phyloP scores from a whole-genome alignment of 768 basidiomycete genomes.

The Amanita subjunquillea region DNA sequence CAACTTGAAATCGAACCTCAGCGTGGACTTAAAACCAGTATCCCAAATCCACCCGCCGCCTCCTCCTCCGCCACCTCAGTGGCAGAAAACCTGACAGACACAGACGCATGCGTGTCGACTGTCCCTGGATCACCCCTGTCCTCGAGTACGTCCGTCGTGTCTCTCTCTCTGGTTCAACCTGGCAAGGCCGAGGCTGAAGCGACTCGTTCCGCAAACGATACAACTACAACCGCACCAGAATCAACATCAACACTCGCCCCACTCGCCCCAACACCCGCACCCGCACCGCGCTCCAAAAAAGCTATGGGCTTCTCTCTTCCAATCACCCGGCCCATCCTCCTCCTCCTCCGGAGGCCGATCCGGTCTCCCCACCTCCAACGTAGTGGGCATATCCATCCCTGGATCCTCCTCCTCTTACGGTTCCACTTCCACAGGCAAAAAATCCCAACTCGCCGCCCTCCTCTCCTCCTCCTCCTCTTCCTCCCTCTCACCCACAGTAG shows the following conservation, averaged over 20 bases:
- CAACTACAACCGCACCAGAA: conserved; percentile 6
- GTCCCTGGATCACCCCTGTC: conserved; percentile 49
- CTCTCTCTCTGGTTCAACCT: conserved; percentile 19
- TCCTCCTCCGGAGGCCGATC: conserved; percentile 18
- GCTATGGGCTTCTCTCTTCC: conserved; percentile 70
- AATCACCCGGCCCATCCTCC: conserved; percentile 21
- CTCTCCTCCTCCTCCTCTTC: no score
- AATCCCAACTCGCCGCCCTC: no score
- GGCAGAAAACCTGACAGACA: conserved; percentile 24
- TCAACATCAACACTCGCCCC: conserved; percentile 8
- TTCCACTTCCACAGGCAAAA: no score
- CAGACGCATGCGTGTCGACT: conserved; percentile 30
- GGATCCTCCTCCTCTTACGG: conserved; percentile 20
- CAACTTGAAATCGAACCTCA: no score
- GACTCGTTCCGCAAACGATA: conserved; percentile 1
- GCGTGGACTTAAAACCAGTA: no score
- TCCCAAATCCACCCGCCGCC: conserved; percentile 19
- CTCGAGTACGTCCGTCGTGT: conserved; percentile 49
- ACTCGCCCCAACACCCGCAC: conserved; percentile 7
- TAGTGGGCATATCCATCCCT: conserved; percentile 68
- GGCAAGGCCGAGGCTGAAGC: neutral
- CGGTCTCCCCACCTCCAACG: conserved; percentile 56
- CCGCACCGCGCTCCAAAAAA: conserved; percentile 35
- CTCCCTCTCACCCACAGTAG: neutral
- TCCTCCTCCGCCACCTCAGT: conserved; percentile 31